These are phyloP conservation scores for Boletus patriciae DNA, from an alignment of 768 basidiomycete genomes.

Conservation along the genomic window DNA sequence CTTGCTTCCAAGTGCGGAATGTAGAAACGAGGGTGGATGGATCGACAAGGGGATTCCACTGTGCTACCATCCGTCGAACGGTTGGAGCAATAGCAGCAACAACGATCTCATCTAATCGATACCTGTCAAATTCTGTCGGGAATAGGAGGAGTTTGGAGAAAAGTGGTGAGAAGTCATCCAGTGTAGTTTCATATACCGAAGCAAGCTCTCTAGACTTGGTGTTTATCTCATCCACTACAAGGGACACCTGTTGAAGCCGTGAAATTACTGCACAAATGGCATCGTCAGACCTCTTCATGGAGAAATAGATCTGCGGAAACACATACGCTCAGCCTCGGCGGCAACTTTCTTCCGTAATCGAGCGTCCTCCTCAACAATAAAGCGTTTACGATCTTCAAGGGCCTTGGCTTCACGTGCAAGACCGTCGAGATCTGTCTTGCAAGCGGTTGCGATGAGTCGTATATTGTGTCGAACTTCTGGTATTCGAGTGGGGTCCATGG, in stretches of 20 bases:
- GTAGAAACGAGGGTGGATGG: conserved; percentile 62
- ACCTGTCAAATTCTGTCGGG: conserved; percentile 69
- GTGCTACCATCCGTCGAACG: conserved; percentile 66
- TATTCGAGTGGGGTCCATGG: conserved; percentile 82
- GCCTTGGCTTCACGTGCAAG: conserved; percentile 88
- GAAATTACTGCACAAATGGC: conserved; percentile 57
- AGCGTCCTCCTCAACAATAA: conserved; percentile 66
- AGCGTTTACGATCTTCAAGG: conserved; percentile 76
- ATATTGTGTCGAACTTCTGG: conserved; percentile 98
- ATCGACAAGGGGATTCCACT: conserved; percentile 85
- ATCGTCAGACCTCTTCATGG: conserved; percentile 6
- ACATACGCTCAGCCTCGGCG: conserved; percentile 76
- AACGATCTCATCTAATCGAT: conserved; percentile 86
- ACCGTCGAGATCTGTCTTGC: conserved; percentile 82
- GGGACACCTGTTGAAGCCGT: conserved; percentile 72
- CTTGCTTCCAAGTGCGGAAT: conserved; percentile 69
- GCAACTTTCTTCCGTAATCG: conserved; percentile 67
- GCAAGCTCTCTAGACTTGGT: conserved; percentile 62
- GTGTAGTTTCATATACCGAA: conserved; percentile 64
- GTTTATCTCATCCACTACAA: conserved; percentile 72
- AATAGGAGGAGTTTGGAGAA: conserved; percentile 78
- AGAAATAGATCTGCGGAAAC: neutral
- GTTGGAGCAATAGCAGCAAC: conserved; percentile 88
- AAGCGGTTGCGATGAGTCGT: conserved; percentile 77
- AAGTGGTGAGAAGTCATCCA: conserved; percentile 70